Percentiles rank a stretch among this genome's conserved stretches.
Evolutionary conservation across 192 early-diverging fungal genomes (phyloP).

Genomic region (Coemansia sp.): DNA sequence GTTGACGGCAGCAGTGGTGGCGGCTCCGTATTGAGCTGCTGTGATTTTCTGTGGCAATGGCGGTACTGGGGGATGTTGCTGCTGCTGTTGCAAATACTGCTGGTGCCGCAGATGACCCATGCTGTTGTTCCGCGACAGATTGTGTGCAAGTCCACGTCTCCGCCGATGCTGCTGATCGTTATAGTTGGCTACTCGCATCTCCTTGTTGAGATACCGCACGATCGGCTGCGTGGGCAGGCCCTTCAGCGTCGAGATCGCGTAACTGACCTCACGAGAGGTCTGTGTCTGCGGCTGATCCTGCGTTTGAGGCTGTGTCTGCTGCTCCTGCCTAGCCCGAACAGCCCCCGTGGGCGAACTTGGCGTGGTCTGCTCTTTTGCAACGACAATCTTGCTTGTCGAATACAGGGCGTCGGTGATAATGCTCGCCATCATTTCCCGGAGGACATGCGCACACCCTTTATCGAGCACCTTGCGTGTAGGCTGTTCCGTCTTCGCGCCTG

Average conservation of each 20-base stretch:
- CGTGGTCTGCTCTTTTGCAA: conserved; percentile 23
- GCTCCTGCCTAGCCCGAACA: conserved; percentile 10
- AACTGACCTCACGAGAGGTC: conserved; percentile 15
- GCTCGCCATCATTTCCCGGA: conserved; percentile 44
- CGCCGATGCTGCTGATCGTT: conserved; percentile 17
- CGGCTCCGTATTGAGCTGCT: conserved; percentile 3
- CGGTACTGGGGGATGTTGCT: conserved; percentile 43
- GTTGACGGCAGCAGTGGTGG: neutral
- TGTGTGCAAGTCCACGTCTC: conserved; percentile 41
- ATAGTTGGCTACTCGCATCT: conserved; percentile 39
- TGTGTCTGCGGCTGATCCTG: conserved; percentile 12
- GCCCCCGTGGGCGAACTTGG: conserved; percentile 24
- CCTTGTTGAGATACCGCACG: conserved; percentile 41
- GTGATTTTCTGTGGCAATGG: conserved; percentile 30
- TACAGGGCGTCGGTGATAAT: conserved; percentile 52
- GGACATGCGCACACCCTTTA: conserved; percentile 17
- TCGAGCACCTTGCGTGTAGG: conserved; percentile 12
- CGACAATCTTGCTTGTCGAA: conserved; percentile 34
- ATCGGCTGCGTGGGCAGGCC: conserved; percentile 54
- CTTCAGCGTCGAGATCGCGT: conserved; percentile 50
- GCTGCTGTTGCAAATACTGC: conserved; percentile 19
- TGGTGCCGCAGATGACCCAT: conserved; percentile 36
- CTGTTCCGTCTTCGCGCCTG: neutral
- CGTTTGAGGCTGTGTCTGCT: neutral
- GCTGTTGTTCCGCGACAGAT: conserved; percentile 47